Evolutionary conservation across 768 basidiomycete genomes (phyloP), one percentile per base, ranked within the genome.

Genomic region (Pleurotus citrinopileatus): DNA sequence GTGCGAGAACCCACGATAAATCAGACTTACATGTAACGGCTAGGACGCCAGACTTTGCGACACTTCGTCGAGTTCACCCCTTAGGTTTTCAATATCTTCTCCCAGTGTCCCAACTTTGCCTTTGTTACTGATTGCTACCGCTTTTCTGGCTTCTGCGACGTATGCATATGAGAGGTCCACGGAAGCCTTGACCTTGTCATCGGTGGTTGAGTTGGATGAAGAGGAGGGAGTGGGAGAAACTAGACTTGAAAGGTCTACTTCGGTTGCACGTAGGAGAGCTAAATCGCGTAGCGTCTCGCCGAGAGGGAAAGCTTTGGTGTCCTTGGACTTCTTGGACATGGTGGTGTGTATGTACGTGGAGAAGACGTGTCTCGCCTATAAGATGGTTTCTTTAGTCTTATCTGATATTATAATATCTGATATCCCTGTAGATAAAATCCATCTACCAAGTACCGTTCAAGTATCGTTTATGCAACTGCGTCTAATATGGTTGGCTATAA

Each of bases 251-350:
- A 75, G 53, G 57, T 75, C 70, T 15, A 70, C 40, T 32, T 78
- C 80, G 8, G 84, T 82, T 23, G 81, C 81, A 25, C 86, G 80
- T 17, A 91, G 70, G 27, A 89, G 67, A 4, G 89, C 88, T 20
- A 92, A 79, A 67, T 92, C 90, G 10, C 78, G 84, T 32, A 91
- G 74, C 5, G 82, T 83, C 53, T 82, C 77, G 55, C 73, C 66
- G 26, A 89, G 74, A 5, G 81, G 71, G 37, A 91, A 73, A 10
- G 82, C 78, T 56, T 82, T 77, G 19, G 53, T 61, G 52, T 70
- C 70, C 72, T 73, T 69, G 26, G 58, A 34, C 63, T 70, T 65
- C 42, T 55, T 58, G 52, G 56, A n/a, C 44, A 47, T 55, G 48
- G 13, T 51, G 48, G 45, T 28, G 19, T 40, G 29, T 13, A 17